Conservation (phyloP, 1,284 basidiomycete genomes). For the Thelephora terrestris region DNA sequence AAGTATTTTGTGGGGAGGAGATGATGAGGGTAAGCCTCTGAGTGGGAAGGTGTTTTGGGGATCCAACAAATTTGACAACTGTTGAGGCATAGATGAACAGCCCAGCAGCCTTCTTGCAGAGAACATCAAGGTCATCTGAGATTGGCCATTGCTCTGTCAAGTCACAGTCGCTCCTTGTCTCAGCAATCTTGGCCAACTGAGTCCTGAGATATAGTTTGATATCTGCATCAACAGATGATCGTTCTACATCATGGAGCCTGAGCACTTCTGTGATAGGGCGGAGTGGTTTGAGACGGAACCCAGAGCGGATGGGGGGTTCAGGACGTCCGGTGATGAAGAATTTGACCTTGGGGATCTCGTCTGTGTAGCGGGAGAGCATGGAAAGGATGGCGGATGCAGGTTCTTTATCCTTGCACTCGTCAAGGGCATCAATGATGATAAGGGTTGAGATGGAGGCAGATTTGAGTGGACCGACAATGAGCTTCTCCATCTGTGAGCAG, state of each 20-base stretch:
- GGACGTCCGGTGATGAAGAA: slow-evolving; percentile 15
- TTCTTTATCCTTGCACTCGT: slow-evolving; percentile 10
- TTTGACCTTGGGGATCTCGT: slow-evolving; percentile 6
- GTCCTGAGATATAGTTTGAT: slow-evolving; percentile 4
- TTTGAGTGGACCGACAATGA: slow-evolving; percentile 15
- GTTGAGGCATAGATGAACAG: slow-evolving; percentile 3
- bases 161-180: neutral
- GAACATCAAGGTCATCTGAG: neutral
- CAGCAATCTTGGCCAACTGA: neutral
- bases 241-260: slow-evolving; percentile 7
- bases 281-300: neutral
- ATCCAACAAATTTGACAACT: slow-evolving; percentile 1
- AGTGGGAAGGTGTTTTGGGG: too few species aligned
- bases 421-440: slow-evolving; percentile 20
- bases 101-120: neutral
- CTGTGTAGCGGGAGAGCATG: neutral
- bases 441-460: slow-evolving; percentile 7
- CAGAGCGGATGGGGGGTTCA: slow-evolving; percentile 7
- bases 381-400: slow-evolving; percentile 1
- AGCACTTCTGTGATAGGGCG: slow-evolving; percentile 3
- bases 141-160: neutral
- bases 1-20: neutral
- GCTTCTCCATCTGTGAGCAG: slow-evolving; percentile 11
- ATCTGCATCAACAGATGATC: slow-evolving; percentile 4
- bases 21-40: too few species aligned